Evolutionary conservation across 768 basidiomycete species (phyloP), one percentile per base, ranked within the genome.

Genomic region (Agaricus bisporus): DNA sequence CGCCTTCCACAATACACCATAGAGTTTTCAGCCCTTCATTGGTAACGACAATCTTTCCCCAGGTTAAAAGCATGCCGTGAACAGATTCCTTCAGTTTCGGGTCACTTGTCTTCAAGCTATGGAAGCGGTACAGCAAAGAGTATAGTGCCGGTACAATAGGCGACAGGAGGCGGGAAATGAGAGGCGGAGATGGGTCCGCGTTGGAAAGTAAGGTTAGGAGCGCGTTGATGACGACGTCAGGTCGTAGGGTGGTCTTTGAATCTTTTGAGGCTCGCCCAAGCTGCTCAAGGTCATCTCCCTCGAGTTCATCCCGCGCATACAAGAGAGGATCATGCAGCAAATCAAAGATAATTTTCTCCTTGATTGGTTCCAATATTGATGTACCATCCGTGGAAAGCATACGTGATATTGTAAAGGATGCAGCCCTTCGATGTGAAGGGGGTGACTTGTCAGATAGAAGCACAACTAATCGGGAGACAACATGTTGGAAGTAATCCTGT

Each of bases 161-260:
- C 1, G 85, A 83, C 8, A 93, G 64, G 6, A 92, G 61, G 17
- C 71, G 64, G 0, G 82, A 75, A 38, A 91, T 76, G 39, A 91
- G 73, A 2, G 69, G 65, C 0, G 91, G 87, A 3, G 88, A 86
- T 5, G 91, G 91, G 58, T 95, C 90, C 5, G 84, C 81, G 59
- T 93, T 88, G 5, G 83, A 76, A 2, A 90, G 68, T 25, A 95
- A 69, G 0, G 73, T 71, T 48, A 77, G 70, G 17, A 92, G 65
- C 4, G 68, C 74, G 5, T 70, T 68, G n/a, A 89, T 64, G 2
- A 80, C 73, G 12, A 65, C 65, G 17, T 68, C 64, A 4, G 81
- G 70, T 4, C 45, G 66, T 50, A 32, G 66, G 29, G 58, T 36
- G 18, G 56, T 41, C 25, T 41, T 48, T 7, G 51, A 22, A n/a